phyloP scores from a whole-genome alignment of 2,329 filamentous ascomycete genomes.

The Waltergamsia citrina region DNA sequence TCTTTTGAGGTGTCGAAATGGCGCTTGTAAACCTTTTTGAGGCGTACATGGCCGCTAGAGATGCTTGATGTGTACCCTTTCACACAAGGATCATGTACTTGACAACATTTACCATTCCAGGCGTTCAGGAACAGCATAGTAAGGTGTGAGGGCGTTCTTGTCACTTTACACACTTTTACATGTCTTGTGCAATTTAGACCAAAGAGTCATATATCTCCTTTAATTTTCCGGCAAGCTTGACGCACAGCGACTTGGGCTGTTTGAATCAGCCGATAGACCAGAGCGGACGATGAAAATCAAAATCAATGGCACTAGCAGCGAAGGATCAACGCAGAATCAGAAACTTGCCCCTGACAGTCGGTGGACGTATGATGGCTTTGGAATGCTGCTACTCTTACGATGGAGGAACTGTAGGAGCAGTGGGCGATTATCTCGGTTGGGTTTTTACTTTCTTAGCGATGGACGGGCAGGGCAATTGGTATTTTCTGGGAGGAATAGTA shows the following conservation, averaged over 20 bases:
- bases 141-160: slow-evolving; percentile 46
- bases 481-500: no score
- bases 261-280: background rate
- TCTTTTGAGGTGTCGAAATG: slow-evolving; percentile 61
- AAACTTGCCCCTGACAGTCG: no score
- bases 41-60: background rate
- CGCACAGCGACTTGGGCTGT: background rate
- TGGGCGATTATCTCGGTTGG: no score
- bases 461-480: no score
- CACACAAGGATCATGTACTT: slow-evolving; percentile 35
- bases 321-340: no score
- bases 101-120: slow-evolving; percentile 35
- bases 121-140: slow-evolving; percentile 50
- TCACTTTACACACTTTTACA: slow-evolving; percentile 24
- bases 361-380: no score
- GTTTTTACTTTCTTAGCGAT: no score
- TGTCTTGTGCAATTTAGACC: slow-evolving; percentile 24
- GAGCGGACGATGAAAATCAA: no score
- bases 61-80: slow-evolving; percentile 7
- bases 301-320: no score
- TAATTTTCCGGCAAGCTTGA: slow-evolving; percentile 13
- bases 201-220: slow-evolving; percentile 24
- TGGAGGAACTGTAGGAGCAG: no score
- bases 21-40: background rate
- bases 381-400: no score